These are phyloP conservation scores for Hemisphaericaspora xylofermentans DNA, from an alignment of 1,139 yeast species.

Conservation along the genomic window DNA sequence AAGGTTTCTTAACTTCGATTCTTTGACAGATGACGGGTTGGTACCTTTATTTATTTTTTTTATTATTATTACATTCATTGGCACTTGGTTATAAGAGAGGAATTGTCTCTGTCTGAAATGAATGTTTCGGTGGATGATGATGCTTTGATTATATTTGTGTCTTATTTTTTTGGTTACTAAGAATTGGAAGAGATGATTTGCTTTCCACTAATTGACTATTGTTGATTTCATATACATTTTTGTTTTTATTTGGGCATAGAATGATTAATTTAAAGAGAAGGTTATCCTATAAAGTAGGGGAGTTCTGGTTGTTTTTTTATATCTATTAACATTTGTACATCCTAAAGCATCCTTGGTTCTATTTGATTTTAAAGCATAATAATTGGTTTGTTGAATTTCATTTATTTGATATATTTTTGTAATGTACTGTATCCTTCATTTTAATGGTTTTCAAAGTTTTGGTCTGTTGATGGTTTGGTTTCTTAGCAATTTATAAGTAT, in stretches of 20 bases:
- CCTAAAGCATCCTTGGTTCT: not conserved
- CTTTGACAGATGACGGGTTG: not conserved
- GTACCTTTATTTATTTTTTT: not conserved
- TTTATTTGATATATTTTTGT: constrained; percentile 2
- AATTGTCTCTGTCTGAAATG: not conserved
- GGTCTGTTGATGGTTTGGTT: constrained; percentile 4
- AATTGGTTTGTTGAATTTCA: not conserved
- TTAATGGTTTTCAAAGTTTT: constrained; percentile 2
- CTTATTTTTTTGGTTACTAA: not conserved
- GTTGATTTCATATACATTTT: constrained; percentile 1
- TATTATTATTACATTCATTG: not conserved
- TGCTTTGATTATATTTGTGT: not conserved
- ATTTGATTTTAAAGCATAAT: constrained; percentile 1
- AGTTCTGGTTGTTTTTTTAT: not conserved
- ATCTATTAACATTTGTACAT: not conserved
- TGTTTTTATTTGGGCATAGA: constrained; percentile 1
- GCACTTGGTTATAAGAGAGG: not conserved
- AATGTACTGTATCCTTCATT: constrained; percentile 1
- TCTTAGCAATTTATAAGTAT: constrained; percentile 2
- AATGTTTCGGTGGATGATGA: too few species aligned
- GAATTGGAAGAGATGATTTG: not conserved
- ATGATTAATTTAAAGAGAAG: not conserved
- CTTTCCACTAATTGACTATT: constrained; percentile 1
- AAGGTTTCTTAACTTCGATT: not conserved
- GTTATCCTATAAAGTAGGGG: not conserved